These are phyloP conservation scores for Neurospora sp. DNA, from an alignment of 2,329 filamentous ascomycete species.

Conservation along the genomic window DNA sequence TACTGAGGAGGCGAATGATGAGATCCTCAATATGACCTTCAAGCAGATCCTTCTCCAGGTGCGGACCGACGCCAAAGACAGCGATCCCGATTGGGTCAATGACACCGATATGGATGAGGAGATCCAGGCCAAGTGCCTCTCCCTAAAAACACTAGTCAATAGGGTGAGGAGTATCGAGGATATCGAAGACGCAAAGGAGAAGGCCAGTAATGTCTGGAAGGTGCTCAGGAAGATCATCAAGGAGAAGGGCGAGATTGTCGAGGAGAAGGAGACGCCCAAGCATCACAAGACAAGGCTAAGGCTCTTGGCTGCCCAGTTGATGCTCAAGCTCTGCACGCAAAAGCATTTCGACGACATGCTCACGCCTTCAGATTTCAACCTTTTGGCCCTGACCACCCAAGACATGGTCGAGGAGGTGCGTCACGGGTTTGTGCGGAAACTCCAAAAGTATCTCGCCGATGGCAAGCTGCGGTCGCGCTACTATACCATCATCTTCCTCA, in stretches of 20 bases:
- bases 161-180: conserved; percentile 56
- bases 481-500: conserved; percentile 81
- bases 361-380: conserved; percentile 65
- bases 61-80: conserved; percentile 48
- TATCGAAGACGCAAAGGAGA: conserved; percentile 41
- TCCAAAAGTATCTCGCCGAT: conserved; percentile 83
- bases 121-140: conserved; percentile 71
- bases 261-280: conserved; percentile 62
- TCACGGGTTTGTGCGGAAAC: conserved; percentile 65
- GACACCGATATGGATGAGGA: conserved; percentile 66
- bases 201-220: conserved; percentile 61
- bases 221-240: conserved; percentile 68
- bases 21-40: conserved; percentile 69
- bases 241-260: conserved; percentile 70
- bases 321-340: conserved; percentile 73
- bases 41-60: conserved; percentile 64
- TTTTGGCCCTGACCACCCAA: conserved; percentile 70
- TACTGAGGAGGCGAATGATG: conserved; percentile 61
- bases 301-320: conserved; percentile 67
- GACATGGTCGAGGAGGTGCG: conserved; percentile 67
- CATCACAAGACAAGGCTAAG: conserved; percentile 74
- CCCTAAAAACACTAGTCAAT: conserved; percentile 79
- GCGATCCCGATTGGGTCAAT: conserved; percentile 55
- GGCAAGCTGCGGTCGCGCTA: conserved; percentile 63
- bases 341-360: conserved; percentile 69